Evolutionary conservation across 2,329 filamentous ascomycete species (phyloP), one percentile per base, ranked within the genome.

Genomic region (Neofusicoccum laricinum): DNA sequence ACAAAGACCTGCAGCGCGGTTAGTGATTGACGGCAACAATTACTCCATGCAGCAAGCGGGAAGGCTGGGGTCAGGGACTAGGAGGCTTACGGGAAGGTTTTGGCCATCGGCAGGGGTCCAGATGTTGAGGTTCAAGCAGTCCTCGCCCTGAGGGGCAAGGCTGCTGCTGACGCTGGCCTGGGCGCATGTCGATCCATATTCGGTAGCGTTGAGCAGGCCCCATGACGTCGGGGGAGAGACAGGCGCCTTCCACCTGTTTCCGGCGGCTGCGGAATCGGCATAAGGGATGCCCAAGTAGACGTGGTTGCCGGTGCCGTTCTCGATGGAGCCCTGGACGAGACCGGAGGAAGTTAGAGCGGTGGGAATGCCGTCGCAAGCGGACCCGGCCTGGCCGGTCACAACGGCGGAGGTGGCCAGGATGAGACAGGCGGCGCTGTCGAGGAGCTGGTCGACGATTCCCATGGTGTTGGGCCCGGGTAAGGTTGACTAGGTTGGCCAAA

Each of bases 81-180:
- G 7, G 45, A 36, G n/a, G 30, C 51, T 49, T 10, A 76, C 74
- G 10, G 75, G 73, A 11, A 73, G 66, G 51, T 73, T 71, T 1
- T 67, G 66, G 10, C 68, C 69, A 48, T 69, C 70, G 30, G 72
- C 73, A 1, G 71, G 68, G 10, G 70, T 73, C 73, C 72, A 76
- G 55, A 77, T 67, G 63, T 76, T 76, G 40, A 77, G 66, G 55
- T 71, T 74, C 40, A 77, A 67, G 57, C 75, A 76, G 66, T 76
- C 74, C 46, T 76, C 73, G 17, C 57, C 57, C 40, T 64, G 63
- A 48, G 45, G 19, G 45, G 63, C 53, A 45, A 64, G 53, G 36
- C 11, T 59, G 53, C 55, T 61, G 55, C 53, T 59, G 36, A 61
- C 21, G 53, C 63, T 38, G 36, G 63, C 63, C 36, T 64, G 63